These are phyloP conservation scores for Agroathelia rolfsii DNA, from an alignment of 1,284 basidiomycete genomes.

Conservation along the genomic window DNA sequence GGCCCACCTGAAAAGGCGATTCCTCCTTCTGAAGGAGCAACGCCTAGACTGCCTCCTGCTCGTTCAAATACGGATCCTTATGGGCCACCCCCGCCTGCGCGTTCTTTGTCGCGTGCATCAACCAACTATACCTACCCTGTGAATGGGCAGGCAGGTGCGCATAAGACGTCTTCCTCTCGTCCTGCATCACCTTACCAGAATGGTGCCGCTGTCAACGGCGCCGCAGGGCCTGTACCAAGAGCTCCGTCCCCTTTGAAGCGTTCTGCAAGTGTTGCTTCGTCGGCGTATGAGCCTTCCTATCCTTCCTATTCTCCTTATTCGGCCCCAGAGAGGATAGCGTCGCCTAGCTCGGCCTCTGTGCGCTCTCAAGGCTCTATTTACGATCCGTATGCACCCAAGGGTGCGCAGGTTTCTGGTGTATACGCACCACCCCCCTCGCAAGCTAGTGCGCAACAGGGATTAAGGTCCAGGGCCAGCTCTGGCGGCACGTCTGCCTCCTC, in stretches of 20 bases:
- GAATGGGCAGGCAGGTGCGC: slow-evolving; percentile 11
- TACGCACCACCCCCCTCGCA: neutral
- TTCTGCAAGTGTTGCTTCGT: too few species aligned
- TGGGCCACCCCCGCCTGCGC: slow-evolving; percentile 6
- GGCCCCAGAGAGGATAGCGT: too few species aligned
- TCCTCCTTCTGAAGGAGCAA: slow-evolving; percentile 9
- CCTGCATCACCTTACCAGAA: too few species aligned
- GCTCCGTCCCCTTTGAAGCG: too few species aligned
- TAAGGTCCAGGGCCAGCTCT: too few species aligned
- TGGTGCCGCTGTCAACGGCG: too few species aligned
- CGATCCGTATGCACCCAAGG: too few species aligned
- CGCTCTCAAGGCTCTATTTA: too few species aligned
- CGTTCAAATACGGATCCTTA: slow-evolving; percentile 24
- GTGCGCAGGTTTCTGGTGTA: neutral
- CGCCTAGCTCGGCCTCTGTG: slow-evolving; percentile 20
- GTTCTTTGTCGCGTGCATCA: slow-evolving; percentile 9
- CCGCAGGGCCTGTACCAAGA: too few species aligned
- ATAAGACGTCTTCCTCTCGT: slow-evolving; percentile 26
- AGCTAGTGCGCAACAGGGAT: too few species aligned
- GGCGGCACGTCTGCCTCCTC: slow-evolving; percentile 7
- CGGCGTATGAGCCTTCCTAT: too few species aligned
- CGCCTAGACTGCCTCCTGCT: slow-evolving; percentile 8
- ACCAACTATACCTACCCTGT: slow-evolving; percentile 12
- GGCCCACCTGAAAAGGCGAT: slow-evolving; percentile 3
- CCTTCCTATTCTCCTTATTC: too few species aligned